Evolutionary conservation across 73 alveolate genomes (phyloP).

Genomic region (Paramecium octaurelia): DNA sequence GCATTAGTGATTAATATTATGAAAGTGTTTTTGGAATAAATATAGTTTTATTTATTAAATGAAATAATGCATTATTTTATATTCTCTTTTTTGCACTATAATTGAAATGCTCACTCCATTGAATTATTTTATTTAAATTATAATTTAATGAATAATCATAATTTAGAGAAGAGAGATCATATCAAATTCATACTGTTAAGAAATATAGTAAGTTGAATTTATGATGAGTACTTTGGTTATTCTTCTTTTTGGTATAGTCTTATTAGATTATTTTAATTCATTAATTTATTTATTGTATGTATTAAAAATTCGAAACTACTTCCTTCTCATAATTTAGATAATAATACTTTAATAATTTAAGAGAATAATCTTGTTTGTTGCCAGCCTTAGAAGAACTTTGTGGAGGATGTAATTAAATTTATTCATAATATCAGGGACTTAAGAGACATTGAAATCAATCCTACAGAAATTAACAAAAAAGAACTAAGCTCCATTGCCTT

Average conservation of each 20-base stretch:
- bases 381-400: slow-evolving; percentile 25
- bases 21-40: neutral
- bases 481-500: slow-evolving; percentile 41
- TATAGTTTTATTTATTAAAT: neutral
- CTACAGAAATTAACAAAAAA: slow-evolving; percentile 5
- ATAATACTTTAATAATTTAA: slow-evolving; percentile 7
- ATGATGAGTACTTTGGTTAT: no score
- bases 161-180: no score
- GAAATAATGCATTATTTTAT: neutral
- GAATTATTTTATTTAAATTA: neutral
- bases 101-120: no score
- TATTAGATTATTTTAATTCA: neutral
- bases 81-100: no score
- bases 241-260: no score
- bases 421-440: slow-evolving; percentile 4
- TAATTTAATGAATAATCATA: neutral
- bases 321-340: neutral
- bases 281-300: neutral
- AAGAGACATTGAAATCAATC: slow-evolving; percentile 33
- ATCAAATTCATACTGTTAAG: no score
- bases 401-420: slow-evolving; percentile 4
- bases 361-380: neutral
- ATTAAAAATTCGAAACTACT: slow-evolving; percentile 15
- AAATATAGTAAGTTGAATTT: neutral
- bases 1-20: neutral